A percentile compares a stretch with the other conserved stretches of the same genome.
Conservation (phyloP, 2,329 filamentous ascomycete genomes). For the Fusarium stilboides region DNA sequence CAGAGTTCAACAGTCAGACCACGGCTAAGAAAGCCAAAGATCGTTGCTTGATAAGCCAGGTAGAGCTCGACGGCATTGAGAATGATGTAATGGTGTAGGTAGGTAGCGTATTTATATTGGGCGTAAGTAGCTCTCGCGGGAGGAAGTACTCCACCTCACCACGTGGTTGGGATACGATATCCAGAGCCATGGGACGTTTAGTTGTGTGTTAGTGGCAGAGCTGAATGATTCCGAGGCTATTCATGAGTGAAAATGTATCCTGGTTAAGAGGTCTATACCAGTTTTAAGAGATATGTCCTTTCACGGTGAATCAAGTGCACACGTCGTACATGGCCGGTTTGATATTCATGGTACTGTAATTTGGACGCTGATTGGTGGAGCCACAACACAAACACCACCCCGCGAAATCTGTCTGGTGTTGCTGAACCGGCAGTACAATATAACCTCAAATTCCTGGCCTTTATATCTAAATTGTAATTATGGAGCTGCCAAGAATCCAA, state of each 20-base stretch:
- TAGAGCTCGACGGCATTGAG: slow-evolving; percentile 25
- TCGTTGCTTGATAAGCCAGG: slow-evolving; percentile 34
- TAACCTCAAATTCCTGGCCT: slow-evolving; percentile 9
- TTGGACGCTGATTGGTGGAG: slow-evolving; percentile 4
- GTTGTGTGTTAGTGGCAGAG: slow-evolving; percentile 7
- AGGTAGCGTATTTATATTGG: slow-evolving; percentile 13
- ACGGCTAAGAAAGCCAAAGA: not conserved
- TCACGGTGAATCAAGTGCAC: not conserved
- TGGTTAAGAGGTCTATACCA: not conserved
- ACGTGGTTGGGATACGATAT: slow-evolving; percentile 26
- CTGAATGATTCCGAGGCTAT: slow-evolving; percentile 8
- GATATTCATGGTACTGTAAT: not conserved
- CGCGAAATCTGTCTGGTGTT: not conserved
- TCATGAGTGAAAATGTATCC: not conserved
- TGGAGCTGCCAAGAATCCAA: slow-evolving; percentile 15
- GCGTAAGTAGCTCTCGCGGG: slow-evolving; percentile 17
- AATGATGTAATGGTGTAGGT: slow-evolving; percentile 43
- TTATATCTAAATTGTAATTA: slow-evolving; percentile 1
- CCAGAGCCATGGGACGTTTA: slow-evolving; percentile 10
- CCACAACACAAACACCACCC: not conserved
- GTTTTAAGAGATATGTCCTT: not conserved
- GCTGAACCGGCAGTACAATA: slow-evolving; percentile 1
- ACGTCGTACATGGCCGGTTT: not conserved
- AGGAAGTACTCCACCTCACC: slow-evolving; percentile 45
- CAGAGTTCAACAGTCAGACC: slow-evolving; percentile 1